phyloP scores from a whole-genome alignment of 352 stramenopile genomes.

The Detonula confervacea region DNA sequence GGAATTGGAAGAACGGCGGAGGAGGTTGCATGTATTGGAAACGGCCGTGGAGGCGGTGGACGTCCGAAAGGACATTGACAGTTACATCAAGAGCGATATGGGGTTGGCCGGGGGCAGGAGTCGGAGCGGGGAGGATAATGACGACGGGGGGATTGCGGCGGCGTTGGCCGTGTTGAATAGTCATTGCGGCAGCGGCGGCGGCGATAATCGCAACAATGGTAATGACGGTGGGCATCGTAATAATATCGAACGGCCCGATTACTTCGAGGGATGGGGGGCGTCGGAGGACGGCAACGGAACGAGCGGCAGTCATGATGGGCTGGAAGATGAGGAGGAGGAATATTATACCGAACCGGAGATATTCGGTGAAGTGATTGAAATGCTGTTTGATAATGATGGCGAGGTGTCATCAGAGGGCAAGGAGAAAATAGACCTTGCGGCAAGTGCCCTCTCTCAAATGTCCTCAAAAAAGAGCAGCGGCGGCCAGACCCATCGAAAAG shows the following conservation, averaged over 20 bases:
- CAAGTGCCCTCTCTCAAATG: slow-evolving; percentile 22
- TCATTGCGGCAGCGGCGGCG: slow-evolving; percentile 50
- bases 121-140: slow-evolving; percentile 61
- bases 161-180: slow-evolving; percentile 70
- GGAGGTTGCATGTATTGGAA: slow-evolving; percentile 62
- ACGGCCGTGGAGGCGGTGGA: slow-evolving; percentile 57
- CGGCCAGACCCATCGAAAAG: slow-evolving; percentile 31
- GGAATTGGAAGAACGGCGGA: slow-evolving; percentile 58
- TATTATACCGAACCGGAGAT: slow-evolving; percentile 48
- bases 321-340: slow-evolving; percentile 40
- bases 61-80: slow-evolving; percentile 70
- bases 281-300: slow-evolving; percentile 15
- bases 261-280: slow-evolving; percentile 43
- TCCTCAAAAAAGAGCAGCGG: too few relatives aligned
- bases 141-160: slow-evolving; percentile 78
- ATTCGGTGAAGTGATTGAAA: slow-evolving; percentile 56
- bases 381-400: slow-evolving; percentile 52
- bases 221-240: too few relatives aligned
- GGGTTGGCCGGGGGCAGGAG: slow-evolving; percentile 37
- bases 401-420: too few relatives aligned
- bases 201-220: slow-evolving; percentile 1
- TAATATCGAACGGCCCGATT: slow-evolving; percentile 28
- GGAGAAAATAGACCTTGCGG: slow-evolving; percentile 25
- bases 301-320: too few relatives aligned
- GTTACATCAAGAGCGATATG: slow-evolving; percentile 71